Conservation (phyloP, 2,329 filamentous ascomycete genomes). For the Cryphonectria naterciae region DNA sequence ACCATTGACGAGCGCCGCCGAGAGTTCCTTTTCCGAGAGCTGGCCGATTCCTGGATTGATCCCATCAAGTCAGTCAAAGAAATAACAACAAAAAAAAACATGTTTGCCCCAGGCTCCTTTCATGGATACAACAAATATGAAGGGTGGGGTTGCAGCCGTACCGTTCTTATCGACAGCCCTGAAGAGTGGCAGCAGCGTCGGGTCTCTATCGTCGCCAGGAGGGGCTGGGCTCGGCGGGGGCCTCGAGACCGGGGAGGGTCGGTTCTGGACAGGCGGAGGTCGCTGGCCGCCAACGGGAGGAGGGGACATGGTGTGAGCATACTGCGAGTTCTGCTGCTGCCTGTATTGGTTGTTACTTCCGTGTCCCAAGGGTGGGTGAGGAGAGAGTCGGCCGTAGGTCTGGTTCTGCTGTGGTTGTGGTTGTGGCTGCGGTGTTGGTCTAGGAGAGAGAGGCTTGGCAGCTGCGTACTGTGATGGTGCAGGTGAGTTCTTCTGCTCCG, state of each 20-base stretch:
- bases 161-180: slow-evolving; percentile 86
- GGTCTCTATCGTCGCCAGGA: slow-evolving; percentile 58
- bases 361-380: slow-evolving; percentile 22
- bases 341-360: slow-evolving; percentile 22
- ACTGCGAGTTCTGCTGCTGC: slow-evolving; percentile 37
- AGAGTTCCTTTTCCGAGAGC: slow-evolving; percentile 84
- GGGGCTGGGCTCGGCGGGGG: slow-evolving; percentile 68
- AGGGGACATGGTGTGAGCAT: slow-evolving; percentile 50
- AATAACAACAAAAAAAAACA: neutral
- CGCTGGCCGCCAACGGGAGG: slow-evolving; percentile 51
- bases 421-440: slow-evolving; percentile 36
- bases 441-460: slow-evolving; percentile 50
- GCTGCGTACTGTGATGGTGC: slow-evolving; percentile 48
- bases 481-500: slow-evolving; percentile 42
- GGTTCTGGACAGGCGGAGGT: slow-evolving; percentile 48
- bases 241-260: slow-evolving; percentile 60
- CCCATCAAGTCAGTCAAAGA: neutral
- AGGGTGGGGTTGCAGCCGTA: slow-evolving; percentile 41
- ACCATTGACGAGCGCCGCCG: slow-evolving; percentile 90
- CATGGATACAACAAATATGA: neutral
- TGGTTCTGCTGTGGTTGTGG: slow-evolving; percentile 28
- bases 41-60: slow-evolving; percentile 69
- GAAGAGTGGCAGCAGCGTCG: slow-evolving; percentile 83
- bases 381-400: slow-evolving; percentile 21
- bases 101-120: neutral